Base-by-base conservation (phyloP, 2,329 filamentous ascomycete genomes). In the Aureobasidium sp. region DNA sequence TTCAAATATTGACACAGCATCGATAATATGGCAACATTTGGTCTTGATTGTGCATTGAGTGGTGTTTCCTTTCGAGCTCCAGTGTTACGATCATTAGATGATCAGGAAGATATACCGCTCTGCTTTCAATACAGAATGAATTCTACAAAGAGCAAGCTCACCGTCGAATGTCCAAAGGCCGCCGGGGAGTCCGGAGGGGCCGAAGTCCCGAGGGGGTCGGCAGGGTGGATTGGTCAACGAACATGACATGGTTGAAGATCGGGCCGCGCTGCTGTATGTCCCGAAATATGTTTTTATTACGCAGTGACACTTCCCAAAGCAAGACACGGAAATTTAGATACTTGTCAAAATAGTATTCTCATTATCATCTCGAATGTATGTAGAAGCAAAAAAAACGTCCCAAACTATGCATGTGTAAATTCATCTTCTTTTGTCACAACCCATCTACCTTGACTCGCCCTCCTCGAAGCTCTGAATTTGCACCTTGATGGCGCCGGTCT, bases 401-500 rank as follows among this genome's bases (percentile, higher is more conserved):
- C 39, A 44, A 57, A 46, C 29, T 17, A 57, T 46, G 39, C 53
- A 46, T 46, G 53, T 57, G 29, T 57, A 15, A 37, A 29, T 23
- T 9, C 8, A 4, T 17, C 13, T 34, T 57, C 12, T 46, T 12
- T 26, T 29, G 8, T 39, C 20, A 8, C 41, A 23, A 20, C 17
- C 29, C 20, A 26, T 59, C 47, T 53, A 66, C 32, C 47, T 48
- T 15, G 50, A 52, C 68, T 74, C 72, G 8, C 72, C 71, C 46
- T 73, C 72, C 9, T 75, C 74, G 68, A 78, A 72, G 70, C 84
- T 91, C 80, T 92, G 90, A 71, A 97, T 97, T 82, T 91, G 89
- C 64, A 97, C 92, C 82, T 97, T 97, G 77, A 97, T 97, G n/a
- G 92, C 91, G 7, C 93, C 92, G 57, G 89, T 96, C 80, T 88